Evolutionary conservation across 345 rosid genomes (phyloP).

Genomic region (Carallia pectinifolia): DNA sequence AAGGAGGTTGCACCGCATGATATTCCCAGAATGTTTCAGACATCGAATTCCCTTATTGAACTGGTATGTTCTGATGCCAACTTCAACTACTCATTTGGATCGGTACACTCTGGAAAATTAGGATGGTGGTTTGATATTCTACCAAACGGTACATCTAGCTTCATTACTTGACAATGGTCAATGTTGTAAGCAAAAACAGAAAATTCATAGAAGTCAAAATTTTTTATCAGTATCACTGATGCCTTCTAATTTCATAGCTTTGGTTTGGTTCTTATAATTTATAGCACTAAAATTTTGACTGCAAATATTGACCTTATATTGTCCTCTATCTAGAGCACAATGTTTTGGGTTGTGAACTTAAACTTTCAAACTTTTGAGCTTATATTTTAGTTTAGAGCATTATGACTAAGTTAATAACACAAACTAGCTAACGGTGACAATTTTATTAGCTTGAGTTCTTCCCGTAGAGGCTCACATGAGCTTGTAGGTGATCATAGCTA

Average conservation of each 20-base stretch:
- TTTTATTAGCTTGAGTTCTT: not conserved
- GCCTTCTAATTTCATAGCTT: not conserved
- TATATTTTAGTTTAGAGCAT: no score
- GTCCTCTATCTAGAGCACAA: not conserved
- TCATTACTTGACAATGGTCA: not conserved
- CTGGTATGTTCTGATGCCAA: constrained; percentile 59
- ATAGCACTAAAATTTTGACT: not conserved
- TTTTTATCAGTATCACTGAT: not conserved
- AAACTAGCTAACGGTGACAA: not conserved
- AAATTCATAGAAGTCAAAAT: not conserved
- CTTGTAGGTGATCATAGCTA: not conserved
- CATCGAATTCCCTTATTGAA: constrained; percentile 69
- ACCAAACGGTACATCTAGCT: not conserved
- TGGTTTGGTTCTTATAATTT: not conserved
- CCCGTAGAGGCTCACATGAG: not conserved
- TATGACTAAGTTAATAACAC: not conserved
- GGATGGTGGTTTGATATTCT: not conserved
- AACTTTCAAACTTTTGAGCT: no score
- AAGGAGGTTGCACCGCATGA: constrained; percentile 84
- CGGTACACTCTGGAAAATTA: not conserved
- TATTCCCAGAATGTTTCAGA: constrained; percentile 75
- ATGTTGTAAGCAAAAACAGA: constrained; percentile 1
- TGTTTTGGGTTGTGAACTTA: no score
- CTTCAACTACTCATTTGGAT: constrained; percentile 4
- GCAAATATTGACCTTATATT: not conserved